Evolutionary conservation across 2,329 filamentous ascomycete species (phyloP).

Genomic region (Fonsecaea erecta): DNA sequence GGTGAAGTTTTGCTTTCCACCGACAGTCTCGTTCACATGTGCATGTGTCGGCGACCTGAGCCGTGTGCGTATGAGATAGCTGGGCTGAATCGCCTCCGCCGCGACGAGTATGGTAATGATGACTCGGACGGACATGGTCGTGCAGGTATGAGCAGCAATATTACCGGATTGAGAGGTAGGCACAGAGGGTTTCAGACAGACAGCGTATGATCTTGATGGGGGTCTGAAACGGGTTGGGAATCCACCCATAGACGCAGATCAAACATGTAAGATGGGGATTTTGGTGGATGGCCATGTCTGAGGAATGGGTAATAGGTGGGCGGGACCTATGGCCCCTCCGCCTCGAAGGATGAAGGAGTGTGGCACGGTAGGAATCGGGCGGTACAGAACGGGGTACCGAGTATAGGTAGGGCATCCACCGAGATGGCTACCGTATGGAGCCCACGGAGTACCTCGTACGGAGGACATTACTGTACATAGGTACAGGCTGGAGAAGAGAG

Average conservation of each 20-base stretch:
- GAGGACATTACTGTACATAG: no score
- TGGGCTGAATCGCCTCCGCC: neutral
- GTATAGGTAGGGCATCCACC: neutral
- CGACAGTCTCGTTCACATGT: neutral
- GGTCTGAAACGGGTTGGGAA: neutral
- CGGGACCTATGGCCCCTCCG: neutral
- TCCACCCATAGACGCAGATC: neutral
- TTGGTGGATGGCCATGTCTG: neutral
- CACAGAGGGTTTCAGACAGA: neutral
- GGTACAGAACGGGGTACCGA: neutral
- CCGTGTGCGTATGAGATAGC: neutral
- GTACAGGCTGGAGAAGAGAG: no score
- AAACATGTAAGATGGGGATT: neutral
- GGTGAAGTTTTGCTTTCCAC: neutral
- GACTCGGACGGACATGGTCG: neutral
- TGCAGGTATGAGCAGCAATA: neutral
- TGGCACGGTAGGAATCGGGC: neutral
- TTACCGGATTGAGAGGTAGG: neutral
- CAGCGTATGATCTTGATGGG: neutral
- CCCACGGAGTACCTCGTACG: neutral
- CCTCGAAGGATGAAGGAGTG: neutral
- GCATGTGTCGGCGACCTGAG: neutral
- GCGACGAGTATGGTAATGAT: neutral
- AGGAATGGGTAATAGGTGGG: neutral
- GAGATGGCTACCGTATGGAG: neutral